Base-by-base conservation (phyloP, 1,139 yeast genomes). In the Suhomyces kunorum region DNA sequence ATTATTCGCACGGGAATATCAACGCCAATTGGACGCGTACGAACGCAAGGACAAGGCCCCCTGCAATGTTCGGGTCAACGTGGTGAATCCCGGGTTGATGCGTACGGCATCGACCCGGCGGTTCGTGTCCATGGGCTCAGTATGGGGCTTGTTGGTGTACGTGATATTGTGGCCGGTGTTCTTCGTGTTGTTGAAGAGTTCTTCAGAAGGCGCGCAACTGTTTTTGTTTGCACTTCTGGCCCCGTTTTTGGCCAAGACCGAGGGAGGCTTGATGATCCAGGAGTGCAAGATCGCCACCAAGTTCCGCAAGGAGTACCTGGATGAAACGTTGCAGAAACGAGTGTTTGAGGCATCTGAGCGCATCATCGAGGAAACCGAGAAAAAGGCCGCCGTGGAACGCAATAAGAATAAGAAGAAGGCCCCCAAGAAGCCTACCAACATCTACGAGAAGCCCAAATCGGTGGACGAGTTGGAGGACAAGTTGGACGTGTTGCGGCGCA, bases 11-110 rank as follows among this genome's bases (percentile, higher is more conserved):
- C 74, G 76, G 51, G 95, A 87, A 54, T 80, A 77, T 53, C 98
- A 90, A 64, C 71, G 81, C 38, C 71, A 81, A 44, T 59, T 88
- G 40, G 66, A 70, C 40, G 54, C 46, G 3, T 80, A 77, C 48
- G 80, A 79, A 52, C 70, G 90, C 26, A 74, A 80, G 22, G 95
- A 87, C 53, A 68, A 74, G 46, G 78, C 83, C 22, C 85, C 87
- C 2, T 73, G 77, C 54, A 86, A 85, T 53, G 81, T 87, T 13
- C 76, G 83, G 37, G 74, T 88, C n/a, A 75, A 83, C 44, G 53
- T 87, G 44, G 95, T 87, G 5, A 94, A 92, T 55, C 98, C 98
- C 0, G 98, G 98, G 0, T 53, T 90, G 36, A 86, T 87, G 83
- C 75, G 98, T 53, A 81, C 95, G 2, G 87, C 95, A 2, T 81